These are phyloP conservation scores for Kokia cookei DNA, from an alignment of 441 rosid species.

Conservation along the genomic window DNA sequence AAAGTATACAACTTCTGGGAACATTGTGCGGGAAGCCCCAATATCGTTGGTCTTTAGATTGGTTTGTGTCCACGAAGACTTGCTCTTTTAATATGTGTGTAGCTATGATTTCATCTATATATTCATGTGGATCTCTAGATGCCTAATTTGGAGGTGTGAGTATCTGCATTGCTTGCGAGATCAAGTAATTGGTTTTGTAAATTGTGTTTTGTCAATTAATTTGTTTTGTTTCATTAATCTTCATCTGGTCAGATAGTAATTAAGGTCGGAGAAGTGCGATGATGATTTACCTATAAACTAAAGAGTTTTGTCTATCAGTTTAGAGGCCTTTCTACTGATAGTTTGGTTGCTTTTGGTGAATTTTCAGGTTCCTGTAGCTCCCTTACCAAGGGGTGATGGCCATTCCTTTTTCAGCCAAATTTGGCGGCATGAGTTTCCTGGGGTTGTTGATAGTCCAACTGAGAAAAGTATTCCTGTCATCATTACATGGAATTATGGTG, in stretches of 20 bases:
- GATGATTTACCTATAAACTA: neutral
- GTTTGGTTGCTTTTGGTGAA: conserved; percentile 7
- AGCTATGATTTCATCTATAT: neutral
- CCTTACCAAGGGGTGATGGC: conserved; percentile 47
- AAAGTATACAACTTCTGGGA: neutral
- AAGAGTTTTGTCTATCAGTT: neutral
- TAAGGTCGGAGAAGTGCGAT: neutral
- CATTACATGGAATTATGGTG: conserved; percentile 84
- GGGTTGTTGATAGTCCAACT: conserved; percentile 27
- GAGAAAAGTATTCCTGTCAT: conserved; percentile 75
- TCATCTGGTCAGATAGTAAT: neutral
- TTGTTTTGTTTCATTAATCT: neutral
- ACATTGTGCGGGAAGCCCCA: neutral
- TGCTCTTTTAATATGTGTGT: neutral
- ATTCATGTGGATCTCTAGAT: neutral
- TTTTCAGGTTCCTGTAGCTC: conserved; percentile 65
- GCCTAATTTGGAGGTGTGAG: neutral
- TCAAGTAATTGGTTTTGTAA: neutral
- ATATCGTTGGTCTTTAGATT: neutral
- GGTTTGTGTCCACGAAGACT: neutral
- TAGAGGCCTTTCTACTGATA: conserved; percentile 4
- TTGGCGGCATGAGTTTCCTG: conserved; percentile 45
- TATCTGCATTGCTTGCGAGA: neutral
- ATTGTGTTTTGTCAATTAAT: neutral
- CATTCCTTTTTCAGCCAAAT: conserved; percentile 33